Percentiles rank a stretch among this genome's conserved stretches.
These are phyloP conservation scores for Tetrapisispora fleetii DNA, from an alignment of 805 yeast genomes.

Conservation along the genomic window DNA sequence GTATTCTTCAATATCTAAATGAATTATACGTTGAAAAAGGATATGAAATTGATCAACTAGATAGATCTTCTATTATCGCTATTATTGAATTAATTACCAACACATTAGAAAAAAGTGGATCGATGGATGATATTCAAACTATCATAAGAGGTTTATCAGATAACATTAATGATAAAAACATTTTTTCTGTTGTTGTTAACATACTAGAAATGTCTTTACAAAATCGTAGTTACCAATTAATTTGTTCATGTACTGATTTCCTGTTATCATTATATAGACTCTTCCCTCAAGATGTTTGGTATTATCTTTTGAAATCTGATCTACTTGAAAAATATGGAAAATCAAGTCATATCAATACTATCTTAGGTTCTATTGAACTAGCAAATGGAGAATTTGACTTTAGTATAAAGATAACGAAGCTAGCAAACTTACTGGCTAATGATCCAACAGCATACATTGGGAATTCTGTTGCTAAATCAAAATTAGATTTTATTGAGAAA, in stretches of 20 bases:
- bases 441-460: slow-evolving; percentile 35
- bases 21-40: slow-evolving; percentile 17
- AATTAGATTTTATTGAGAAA: slow-evolving; percentile 45
- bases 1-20: slow-evolving; percentile 56
- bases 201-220: slow-evolving; percentile 62
- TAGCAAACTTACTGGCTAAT: slow-evolving; percentile 43
- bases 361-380: slow-evolving; percentile 65
- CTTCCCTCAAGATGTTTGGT: slow-evolving; percentile 67
- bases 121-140: slow-evolving; percentile 33
- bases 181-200: slow-evolving; percentile 51
- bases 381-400: slow-evolving; percentile 57
- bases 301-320: slow-evolving; percentile 57
- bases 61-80: slow-evolving; percentile 36
- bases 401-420: slow-evolving; percentile 47
- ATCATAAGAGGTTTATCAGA: slow-evolving; percentile 29
- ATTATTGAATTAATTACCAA: slow-evolving; percentile 43
- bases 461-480: slow-evolving; percentile 31
- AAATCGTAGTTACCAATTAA: slow-evolving; percentile 38
- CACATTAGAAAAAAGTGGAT: slow-evolving; percentile 33
- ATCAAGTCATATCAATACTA: slow-evolving; percentile 52
- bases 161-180: slow-evolving; percentile 41
- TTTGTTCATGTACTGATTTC: slow-evolving; percentile 40
- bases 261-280: slow-evolving; percentile 39
- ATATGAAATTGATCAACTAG: slow-evolving; percentile 26
- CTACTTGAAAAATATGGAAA: slow-evolving; percentile 51